Conservation (phyloP, 2,329 filamentous ascomycete genomes). For the Rhinocladiella mackenziei region DNA sequence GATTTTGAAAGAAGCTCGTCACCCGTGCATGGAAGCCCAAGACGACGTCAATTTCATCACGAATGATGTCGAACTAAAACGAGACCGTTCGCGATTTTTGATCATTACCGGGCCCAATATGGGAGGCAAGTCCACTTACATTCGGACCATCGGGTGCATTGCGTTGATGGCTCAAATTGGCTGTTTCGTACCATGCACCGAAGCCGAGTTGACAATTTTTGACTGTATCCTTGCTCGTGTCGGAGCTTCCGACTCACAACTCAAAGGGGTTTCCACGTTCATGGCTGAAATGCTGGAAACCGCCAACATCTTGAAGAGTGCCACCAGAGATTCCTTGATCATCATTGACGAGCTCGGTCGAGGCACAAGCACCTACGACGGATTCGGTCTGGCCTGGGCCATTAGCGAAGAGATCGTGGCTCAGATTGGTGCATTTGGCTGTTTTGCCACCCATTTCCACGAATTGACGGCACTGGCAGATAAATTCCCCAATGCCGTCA, state of each 20-base stretch:
- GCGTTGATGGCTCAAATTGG: slow-evolving; percentile 96
- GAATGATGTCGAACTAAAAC: slow-evolving; percentile 81
- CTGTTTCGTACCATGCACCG: slow-evolving; percentile 87
- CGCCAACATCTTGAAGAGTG: slow-evolving; percentile 95
- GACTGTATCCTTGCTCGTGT: slow-evolving; percentile 96
- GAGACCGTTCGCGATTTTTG: slow-evolving; percentile 79
- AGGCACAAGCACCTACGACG: slow-evolving; percentile 96
- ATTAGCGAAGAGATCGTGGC: slow-evolving; percentile 97
- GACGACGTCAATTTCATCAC: slow-evolving; percentile 98
- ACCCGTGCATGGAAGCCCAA: slow-evolving; percentile 98
- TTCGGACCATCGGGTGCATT: slow-evolving; percentile 93
- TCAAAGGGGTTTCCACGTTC: slow-evolving; percentile 97
- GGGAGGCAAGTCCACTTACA: slow-evolving; percentile 98
- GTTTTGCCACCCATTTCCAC: slow-evolving; percentile 98
- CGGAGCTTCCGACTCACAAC: slow-evolving; percentile 90
- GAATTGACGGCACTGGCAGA: slow-evolving; percentile 89
- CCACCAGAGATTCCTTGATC: slow-evolving; percentile 90
- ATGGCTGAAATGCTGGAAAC: slow-evolving; percentile 99
- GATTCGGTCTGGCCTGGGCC: slow-evolving; percentile 97
- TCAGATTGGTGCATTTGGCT: slow-evolving; percentile 87
- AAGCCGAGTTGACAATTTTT: slow-evolving; percentile 91
- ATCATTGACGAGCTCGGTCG: slow-evolving; percentile 98
- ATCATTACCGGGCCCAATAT: slow-evolving; percentile 98
- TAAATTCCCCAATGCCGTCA: slow-evolving; percentile 72
- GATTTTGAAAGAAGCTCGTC: slow-evolving; percentile 83